Evolutionary conservation across 139 green algal species (phyloP), one percentile per base, ranked within the genome.

Genomic region (Closterium sp.): DNA sequence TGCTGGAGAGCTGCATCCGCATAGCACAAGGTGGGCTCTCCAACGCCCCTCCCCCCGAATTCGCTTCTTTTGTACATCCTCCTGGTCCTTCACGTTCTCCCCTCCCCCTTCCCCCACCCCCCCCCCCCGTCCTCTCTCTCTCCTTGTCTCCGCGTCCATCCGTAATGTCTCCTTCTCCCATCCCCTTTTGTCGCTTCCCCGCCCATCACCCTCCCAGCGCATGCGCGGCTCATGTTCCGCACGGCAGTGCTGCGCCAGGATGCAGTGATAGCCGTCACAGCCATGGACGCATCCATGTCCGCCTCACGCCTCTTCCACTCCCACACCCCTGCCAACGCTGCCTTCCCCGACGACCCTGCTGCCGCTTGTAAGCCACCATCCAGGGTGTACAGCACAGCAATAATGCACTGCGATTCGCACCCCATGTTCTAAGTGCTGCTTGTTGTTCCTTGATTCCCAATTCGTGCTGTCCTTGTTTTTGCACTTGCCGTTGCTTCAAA

Each of bases 1-100:
- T 97, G 95, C 96, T 99, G 35, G 97, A 99, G 92, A 96, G 94
- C 89, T 93, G 99, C 0, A 95, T 99, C 21, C 94, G 97, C 31
- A 33, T 98, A 4, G 93, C 97, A 4, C 97, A 99, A 94, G 89
- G 89, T 91, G n/a, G 89, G 69, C 69, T 8, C 87, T 43, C 33
- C 10, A n/a, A 88, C 10, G 12, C 30, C 33, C 88, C 87, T 86
- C 33, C 1, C 2, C 28, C 16, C 30, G 3, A 16, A 76, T 76
- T 19, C 43, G 21, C 43, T 66, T 66, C 43, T 12, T 66, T 66
- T 66, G 43, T 66, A 21, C 9, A 16, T 76, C 25, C 38, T 66
- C 7, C 38, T 66, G 38, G 1, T 23, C 21, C 10, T 10, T 66
- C 38, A 2, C 86, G 23, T 69, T 32, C 28, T 81, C 6, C 86